Evolutionary conservation across 345 rosid genomes (phyloP).

Genomic region (Laguncularia racemosa): DNA sequence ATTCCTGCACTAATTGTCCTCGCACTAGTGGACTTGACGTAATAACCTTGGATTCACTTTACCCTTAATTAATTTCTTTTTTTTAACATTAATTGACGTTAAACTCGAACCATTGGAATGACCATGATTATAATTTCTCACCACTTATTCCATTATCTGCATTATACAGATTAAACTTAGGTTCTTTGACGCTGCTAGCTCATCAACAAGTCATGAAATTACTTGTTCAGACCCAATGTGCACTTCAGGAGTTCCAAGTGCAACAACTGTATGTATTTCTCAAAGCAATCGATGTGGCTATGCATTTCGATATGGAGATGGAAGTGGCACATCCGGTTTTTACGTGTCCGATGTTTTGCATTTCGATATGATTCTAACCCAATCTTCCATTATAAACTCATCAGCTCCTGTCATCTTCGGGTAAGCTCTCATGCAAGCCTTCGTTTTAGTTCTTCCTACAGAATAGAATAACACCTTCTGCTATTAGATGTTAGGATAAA

Average conservation of each 20-base stretch:
- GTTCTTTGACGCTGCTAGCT: conserved; percentile 52
- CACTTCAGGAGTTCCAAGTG: conserved; percentile 24
- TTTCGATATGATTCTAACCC: conserved; percentile 61
- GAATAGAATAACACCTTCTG: too few relatives aligned
- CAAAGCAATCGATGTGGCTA: conserved; percentile 64
- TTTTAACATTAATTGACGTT: neutral
- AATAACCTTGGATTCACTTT: conserved; percentile 17
- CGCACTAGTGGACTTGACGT: conserved; percentile 78
- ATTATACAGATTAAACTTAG: conserved; percentile 54
- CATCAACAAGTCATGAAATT: conserved; percentile 51
- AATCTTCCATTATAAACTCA: conserved; percentile 57
- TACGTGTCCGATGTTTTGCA: conserved; percentile 63
- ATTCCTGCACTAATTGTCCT: conserved; percentile 75
- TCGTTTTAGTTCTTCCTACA: too few relatives aligned
- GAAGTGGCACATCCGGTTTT: conserved; percentile 88
- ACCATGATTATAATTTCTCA: neutral
- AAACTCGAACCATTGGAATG: conserved; percentile 7
- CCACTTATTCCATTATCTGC: neutral
- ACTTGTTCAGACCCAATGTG: conserved; percentile 35
- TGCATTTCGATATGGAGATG: conserved; percentile 78
- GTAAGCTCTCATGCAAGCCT: conserved; percentile 29
- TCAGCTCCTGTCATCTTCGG: conserved; percentile 73
- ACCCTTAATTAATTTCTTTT: neutral
- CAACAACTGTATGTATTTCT: conserved; percentile 54
- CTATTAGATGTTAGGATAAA: too few relatives aligned